Evolutionary conservation across 192 early-diverging fungal species (phyloP), one percentile per base, ranked within the genome.

Genomic region (Pilaira anomala): DNA sequence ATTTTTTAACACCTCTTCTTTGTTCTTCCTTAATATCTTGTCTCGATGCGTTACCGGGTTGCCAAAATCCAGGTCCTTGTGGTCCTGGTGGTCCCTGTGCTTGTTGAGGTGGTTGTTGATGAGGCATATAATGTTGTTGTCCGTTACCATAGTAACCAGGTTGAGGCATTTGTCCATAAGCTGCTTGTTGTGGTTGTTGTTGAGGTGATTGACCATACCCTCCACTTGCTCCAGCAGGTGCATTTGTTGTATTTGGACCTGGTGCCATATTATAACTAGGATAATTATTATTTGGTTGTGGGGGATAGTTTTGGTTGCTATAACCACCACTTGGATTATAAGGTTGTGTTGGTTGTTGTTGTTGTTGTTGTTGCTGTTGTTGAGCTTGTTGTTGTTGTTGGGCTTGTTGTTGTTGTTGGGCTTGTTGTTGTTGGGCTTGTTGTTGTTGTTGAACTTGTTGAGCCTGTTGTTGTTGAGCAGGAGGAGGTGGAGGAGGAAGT

Each of bases 41-140:
- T 58, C 56, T 58, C 56, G 56, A 36, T 58, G 33, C 30, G 19
- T 39, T 39, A 16, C 29, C 29, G 22, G 55, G 19, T 19, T 55
- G 53, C 55, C 55, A 57, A 16, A 41, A 57, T 9, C 55, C 55
- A 57, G 55, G 55, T 19, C 33, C 29, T 57, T 24, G 30, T n/a
- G n/a, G n/a, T n/a, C 33, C 33, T 36, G 6, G 33, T 36, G 1
- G 33, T 9, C 7, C 33, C 4, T 36, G 33, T 3, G 33, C 33
- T 4, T 36, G 33, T 4, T 36, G 33, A 36, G 33, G 7, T 9
- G 51, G 61, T 11, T 51, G 48, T 2, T 63, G 57, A 9, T 60
- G 61, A 52, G 61, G 49, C 61, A 63, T 42, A 21, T 63, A 63
- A 26, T 63, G 61, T 36, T 28, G 22, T 18, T 63, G 61, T n/a